A percentile compares a stretch with the other conserved stretches of the same genome.
Evolutionary conservation across 2,329 filamentous ascomycete species (phyloP).

Genomic region (Ophiostoma ips): DNA sequence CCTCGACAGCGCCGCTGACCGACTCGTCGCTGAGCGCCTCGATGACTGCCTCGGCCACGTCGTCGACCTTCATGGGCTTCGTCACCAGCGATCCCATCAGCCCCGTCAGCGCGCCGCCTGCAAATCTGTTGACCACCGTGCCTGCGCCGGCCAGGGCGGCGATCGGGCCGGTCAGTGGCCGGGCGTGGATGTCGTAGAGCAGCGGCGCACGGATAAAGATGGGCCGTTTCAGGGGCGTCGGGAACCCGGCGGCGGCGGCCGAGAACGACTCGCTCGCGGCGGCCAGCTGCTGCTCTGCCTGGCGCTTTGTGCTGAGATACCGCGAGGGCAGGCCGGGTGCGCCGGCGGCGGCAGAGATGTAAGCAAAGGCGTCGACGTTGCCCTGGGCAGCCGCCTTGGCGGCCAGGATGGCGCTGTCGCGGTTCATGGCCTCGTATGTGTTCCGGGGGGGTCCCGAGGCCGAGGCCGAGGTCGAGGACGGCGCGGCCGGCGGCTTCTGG

Average conservation of each 20-base stretch:
- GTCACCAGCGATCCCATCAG: slow-evolving; percentile 71
- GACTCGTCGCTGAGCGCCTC: slow-evolving; percentile 67
- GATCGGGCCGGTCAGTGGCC: slow-evolving; percentile 71
- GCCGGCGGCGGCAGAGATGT: slow-evolving; percentile 77
- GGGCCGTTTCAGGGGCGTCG: slow-evolving; percentile 50
- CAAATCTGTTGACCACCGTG: slow-evolving; percentile 60
- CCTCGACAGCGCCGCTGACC: slow-evolving; percentile 63
- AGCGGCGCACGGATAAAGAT: slow-evolving; percentile 79
- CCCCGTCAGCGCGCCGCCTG: slow-evolving; percentile 60
- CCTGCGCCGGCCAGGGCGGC: slow-evolving; percentile 65
- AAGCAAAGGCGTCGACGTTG: slow-evolving; percentile 59
- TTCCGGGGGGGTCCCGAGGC: not conserved
- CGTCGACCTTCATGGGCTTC: slow-evolving; percentile 77
- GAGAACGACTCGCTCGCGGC: slow-evolving; percentile 39
- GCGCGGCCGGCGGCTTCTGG: slow-evolving; percentile 45
- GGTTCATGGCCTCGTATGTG: slow-evolving; percentile 96
- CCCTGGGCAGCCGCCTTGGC: slow-evolving; percentile 60
- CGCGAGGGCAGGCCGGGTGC: slow-evolving; percentile 70
- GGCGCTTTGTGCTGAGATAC: slow-evolving; percentile 84
- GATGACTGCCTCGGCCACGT: slow-evolving; percentile 78
- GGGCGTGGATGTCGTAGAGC: slow-evolving; percentile 68
- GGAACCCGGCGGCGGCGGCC: slow-evolving; percentile 37
- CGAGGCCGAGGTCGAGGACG: not conserved
- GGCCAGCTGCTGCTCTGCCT: slow-evolving; percentile 50
- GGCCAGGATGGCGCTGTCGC: slow-evolving; percentile 71